phyloP scores from a whole-genome alignment of 2,329 filamentous ascomycete species.

The Colletotrichum caudatum region DNA sequence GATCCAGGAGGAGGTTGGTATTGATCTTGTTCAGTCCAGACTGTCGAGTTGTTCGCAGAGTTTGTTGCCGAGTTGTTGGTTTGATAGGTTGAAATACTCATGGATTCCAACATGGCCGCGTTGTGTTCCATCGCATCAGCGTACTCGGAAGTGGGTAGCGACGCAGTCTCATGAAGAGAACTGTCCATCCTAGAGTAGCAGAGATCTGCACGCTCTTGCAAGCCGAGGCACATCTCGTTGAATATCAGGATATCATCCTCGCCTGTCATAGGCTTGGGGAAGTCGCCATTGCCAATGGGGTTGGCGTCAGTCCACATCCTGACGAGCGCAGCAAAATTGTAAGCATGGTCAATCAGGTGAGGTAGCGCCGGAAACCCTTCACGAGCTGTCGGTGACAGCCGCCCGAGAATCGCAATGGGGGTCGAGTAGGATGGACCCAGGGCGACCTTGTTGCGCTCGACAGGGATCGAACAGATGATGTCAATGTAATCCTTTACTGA shows the following conservation, averaged over 20 bases:
- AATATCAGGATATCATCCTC: slow-evolving; percentile 68
- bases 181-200: slow-evolving; percentile 64
- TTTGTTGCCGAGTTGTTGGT: slow-evolving; percentile 43
- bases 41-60: slow-evolving; percentile 40
- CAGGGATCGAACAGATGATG: slow-evolving; percentile 83
- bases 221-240: slow-evolving; percentile 61
- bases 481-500: slow-evolving; percentile 91
- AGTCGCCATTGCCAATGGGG: slow-evolving; percentile 46
- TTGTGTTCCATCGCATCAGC: slow-evolving; percentile 62
- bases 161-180: slow-evolving; percentile 54
- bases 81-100: slow-evolving; percentile 52
- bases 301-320: slow-evolving; percentile 79
- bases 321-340: slow-evolving; percentile 86
- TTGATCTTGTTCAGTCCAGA: slow-evolving; percentile 50
- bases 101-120: slow-evolving; percentile 52
- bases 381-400: slow-evolving; percentile 81
- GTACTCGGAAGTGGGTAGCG: slow-evolving; percentile 53
- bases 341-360: slow-evolving; percentile 89
- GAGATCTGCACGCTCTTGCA: slow-evolving; percentile 64
- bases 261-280: slow-evolving; percentile 11
- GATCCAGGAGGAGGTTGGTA: slow-evolving; percentile 39
- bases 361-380: slow-evolving; percentile 95
- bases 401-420: slow-evolving; percentile 87
- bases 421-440: slow-evolving; percentile 82
- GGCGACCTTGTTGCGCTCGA: slow-evolving; percentile 72